Conservation (phyloP, 352 stramenopile species). For the Pythium brachiatum region DNA sequence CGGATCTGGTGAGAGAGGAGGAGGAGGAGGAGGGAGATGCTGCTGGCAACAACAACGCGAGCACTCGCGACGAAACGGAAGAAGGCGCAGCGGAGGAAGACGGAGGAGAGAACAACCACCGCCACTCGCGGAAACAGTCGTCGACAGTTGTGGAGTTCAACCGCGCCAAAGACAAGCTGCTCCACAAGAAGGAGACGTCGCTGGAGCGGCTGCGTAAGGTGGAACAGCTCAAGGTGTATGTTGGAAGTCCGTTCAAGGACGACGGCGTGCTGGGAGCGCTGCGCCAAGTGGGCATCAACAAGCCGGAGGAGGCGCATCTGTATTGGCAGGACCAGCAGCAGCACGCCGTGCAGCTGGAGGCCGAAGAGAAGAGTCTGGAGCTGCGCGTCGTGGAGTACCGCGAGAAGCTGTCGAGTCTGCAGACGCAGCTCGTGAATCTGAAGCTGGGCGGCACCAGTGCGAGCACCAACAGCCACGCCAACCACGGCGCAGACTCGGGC, state of each 20-base stretch:
- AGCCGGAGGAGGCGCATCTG: conserved; percentile 62
- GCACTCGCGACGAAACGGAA: conserved; percentile 1
- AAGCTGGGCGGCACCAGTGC: conserved; percentile 56
- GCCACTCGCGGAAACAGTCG: not conserved
- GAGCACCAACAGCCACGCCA: conserved; percentile 1
- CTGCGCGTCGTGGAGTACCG: conserved; percentile 57
- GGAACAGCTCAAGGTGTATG: conserved; percentile 62
- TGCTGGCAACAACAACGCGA: not conserved
- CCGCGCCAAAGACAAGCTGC: conserved; percentile 67
- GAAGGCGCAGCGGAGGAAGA: not conserved
- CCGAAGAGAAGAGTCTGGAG: conserved; percentile 58
- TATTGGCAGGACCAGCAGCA: conserved; percentile 82
- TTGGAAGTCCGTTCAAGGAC: conserved; percentile 71
- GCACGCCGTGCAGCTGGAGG: conserved; percentile 64
- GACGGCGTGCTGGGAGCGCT: conserved; percentile 68
- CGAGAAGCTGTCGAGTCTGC: conserved; percentile 53
- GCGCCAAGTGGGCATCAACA: conserved; percentile 78
- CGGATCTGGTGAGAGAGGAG: not conserved
- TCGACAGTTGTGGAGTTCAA: conserved; percentile 34
- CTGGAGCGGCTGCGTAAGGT: conserved; percentile 52
- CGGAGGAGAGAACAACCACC: not conserved
- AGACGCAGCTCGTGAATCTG: conserved; percentile 63
- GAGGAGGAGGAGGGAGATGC: not conserved
- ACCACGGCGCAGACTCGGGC: conserved; percentile 7
- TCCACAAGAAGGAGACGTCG: conserved; percentile 73